phyloP scores from a whole-genome alignment of 768 basidiomycete species.

The Suillus plorans region DNA sequence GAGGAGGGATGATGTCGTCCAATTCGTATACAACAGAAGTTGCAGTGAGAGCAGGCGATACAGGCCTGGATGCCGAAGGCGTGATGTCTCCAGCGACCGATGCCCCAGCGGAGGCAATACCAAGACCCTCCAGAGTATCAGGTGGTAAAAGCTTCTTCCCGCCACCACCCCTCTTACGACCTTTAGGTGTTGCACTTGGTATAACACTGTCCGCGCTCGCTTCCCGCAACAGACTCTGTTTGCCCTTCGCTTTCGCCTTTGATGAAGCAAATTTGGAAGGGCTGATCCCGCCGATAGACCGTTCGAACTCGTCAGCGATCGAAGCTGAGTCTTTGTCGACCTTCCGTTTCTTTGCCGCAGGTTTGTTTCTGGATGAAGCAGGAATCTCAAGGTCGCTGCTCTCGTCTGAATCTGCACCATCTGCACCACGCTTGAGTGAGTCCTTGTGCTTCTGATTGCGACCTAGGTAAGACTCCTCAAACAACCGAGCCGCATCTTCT shows the following conservation, averaged over 20 bases:
- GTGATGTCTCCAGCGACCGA: slow-evolving; percentile 69
- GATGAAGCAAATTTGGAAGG: slow-evolving; percentile 35
- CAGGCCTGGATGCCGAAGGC: slow-evolving; percentile 66
- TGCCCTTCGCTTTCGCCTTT: slow-evolving; percentile 53
- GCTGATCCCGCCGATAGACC: slow-evolving; percentile 38
- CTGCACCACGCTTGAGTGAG: slow-evolving; percentile 48
- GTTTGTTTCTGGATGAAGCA: slow-evolving; percentile 36
- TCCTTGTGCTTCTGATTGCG: slow-evolving; percentile 43
- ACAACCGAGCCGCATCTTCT: slow-evolving; percentile 57
- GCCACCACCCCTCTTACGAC: slow-evolving; percentile 53
- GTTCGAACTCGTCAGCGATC: slow-evolving; percentile 51
- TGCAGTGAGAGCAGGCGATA: slow-evolving; percentile 58
- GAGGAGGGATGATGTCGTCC: slow-evolving; percentile 64
- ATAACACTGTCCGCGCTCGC: slow-evolving; percentile 54
- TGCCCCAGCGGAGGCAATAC: slow-evolving; percentile 47
- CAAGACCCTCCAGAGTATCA: slow-evolving; percentile 50
- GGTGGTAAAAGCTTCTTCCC: slow-evolving; percentile 56
- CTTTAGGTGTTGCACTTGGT: slow-evolving; percentile 44
- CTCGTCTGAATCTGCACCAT: slow-evolving; percentile 53
- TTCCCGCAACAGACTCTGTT: slow-evolving; percentile 47
- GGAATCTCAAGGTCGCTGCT: slow-evolving; percentile 57
- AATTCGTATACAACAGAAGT: slow-evolving; percentile 70
- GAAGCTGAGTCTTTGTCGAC: slow-evolving; percentile 43
- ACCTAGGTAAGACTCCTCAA: slow-evolving; percentile 57
- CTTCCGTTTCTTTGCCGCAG: slow-evolving; percentile 61